Base-by-base conservation (phyloP, 2,329 filamentous ascomycete genomes). In the Peltaster fructicola region DNA sequence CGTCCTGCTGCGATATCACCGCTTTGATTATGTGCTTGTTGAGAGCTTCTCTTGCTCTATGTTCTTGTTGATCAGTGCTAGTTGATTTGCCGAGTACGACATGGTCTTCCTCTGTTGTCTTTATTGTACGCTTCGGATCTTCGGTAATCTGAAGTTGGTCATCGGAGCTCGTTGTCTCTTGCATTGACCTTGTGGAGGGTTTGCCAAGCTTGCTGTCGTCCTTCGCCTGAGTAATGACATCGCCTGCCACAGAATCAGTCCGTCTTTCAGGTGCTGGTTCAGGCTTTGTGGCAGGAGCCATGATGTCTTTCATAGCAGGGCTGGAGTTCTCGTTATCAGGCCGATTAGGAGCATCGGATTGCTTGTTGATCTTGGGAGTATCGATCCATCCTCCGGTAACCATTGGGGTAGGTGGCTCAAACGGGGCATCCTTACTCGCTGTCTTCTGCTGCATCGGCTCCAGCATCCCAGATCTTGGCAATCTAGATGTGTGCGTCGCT, bases 341-440 rank as follows among this genome's bases (percentile, higher is more conserved):
- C 15, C 27, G 23, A 6, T 24, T 16, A 6, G 26, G 15, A 10
- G 21, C 21, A 11, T 18, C 26, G 10, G 14, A 28, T 7, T 14
- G 6, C 17, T 5, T 16, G 3, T 16, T 21, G 3, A 12, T 14
- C 5, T 15, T 29, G 15, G 54, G 56, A 3, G 57, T 61, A 20
- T 60, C 57, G 15, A 60, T 39, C 57, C 57, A 61, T 13, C 51
- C 57, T 13, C 57, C 57, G 22, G 51, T 58, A 5, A 59, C 54
- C 3, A 52, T 37, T 8, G 57, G 56, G 3, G 57, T 60, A 28
- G 54, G 55, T 5, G 46, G 37, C 7, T 26, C 17, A 6, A 17
- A 2, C 5, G 13, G 23, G n/a, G 12, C 9, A 15, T 30, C 19
- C 6, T 27, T 13, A 11, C 17, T 20, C 11, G 15, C 18, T 14